Conservation (phyloP, 2,329 filamentous ascomycete species). For the Nigrospora sphaerica region DNA sequence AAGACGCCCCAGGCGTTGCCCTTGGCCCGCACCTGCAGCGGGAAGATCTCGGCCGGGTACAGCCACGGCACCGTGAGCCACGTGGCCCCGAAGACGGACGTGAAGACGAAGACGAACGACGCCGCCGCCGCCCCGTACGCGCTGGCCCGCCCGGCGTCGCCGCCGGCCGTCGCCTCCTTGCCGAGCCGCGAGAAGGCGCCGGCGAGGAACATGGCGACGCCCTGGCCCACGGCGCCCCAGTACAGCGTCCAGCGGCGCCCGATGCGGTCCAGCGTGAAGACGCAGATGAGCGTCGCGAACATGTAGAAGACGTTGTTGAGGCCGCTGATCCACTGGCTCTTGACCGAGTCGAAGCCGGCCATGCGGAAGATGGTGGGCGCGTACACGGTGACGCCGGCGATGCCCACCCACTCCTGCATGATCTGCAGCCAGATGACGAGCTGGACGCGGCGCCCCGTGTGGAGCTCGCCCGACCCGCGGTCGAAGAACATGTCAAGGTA, state of each 20-base stretch:
- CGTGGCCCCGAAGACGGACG: slow-evolving; percentile 56
- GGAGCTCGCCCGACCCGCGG: slow-evolving; percentile 56
- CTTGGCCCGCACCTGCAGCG: slow-evolving; percentile 61
- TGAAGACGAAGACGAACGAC: slow-evolving; percentile 65
- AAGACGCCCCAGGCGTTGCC: slow-evolving; percentile 72
- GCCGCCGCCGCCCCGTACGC: slow-evolving; percentile 58
- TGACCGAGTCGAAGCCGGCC: slow-evolving; percentile 54
- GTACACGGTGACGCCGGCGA: slow-evolving; percentile 48
- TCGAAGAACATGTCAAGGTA: slow-evolving; percentile 63
- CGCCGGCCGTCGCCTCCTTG: slow-evolving; percentile 37
- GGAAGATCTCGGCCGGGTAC: slow-evolving; percentile 61
- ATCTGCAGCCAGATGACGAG: slow-evolving; percentile 67
- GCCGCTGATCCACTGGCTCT: slow-evolving; percentile 58
- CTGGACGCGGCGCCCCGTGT: slow-evolving; percentile 61
- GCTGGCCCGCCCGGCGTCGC: slow-evolving; percentile 35
- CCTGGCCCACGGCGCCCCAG: slow-evolving; percentile 59
- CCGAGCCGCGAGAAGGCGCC: slow-evolving; percentile 54
- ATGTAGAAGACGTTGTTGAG: slow-evolving; percentile 44
- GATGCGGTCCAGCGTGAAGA: slow-evolving; percentile 63
- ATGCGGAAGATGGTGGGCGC: slow-evolving; percentile 55
- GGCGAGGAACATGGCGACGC: slow-evolving; percentile 60
- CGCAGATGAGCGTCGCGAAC: slow-evolving; percentile 61
- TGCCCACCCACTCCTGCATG: slow-evolving; percentile 64
- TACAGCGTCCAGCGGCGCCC: slow-evolving; percentile 63
- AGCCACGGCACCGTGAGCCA: slow-evolving; percentile 50